These are phyloP conservation scores for Boletus vermiculosoides DNA, from an alignment of 768 basidiomycete genomes.

Conservation along the genomic window DNA sequence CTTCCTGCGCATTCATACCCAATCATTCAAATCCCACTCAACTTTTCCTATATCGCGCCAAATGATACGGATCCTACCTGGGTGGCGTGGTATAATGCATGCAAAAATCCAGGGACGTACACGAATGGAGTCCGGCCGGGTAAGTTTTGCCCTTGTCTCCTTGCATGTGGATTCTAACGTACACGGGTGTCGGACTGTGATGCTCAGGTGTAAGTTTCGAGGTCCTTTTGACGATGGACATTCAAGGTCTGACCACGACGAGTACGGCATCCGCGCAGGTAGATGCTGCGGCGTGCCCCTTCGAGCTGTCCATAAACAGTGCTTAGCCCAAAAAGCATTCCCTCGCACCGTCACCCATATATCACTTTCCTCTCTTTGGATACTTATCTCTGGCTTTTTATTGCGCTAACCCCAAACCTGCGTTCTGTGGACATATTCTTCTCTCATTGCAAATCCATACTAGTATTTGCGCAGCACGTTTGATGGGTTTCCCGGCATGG, in stretches of 20 bases:
- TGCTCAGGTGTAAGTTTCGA: slow-evolving; percentile 56
- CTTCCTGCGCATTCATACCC: slow-evolving; percentile 67
- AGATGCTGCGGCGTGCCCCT: slow-evolving; percentile 63
- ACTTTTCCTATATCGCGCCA: slow-evolving; percentile 77
- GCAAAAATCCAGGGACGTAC: slow-evolving; percentile 57
- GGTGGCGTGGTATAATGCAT: slow-evolving; percentile 75
- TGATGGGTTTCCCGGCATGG: background rate
- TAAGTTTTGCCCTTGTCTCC: slow-evolving; percentile 37
- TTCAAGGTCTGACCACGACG: slow-evolving; percentile 62
- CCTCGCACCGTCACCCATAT: background rate
- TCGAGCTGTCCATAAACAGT: slow-evolving; percentile 56
- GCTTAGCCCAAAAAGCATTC: slow-evolving; percentile 44
- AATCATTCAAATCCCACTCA: slow-evolving; percentile 70
- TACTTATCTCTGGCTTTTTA: slow-evolving; percentile 11
- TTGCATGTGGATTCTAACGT: background rate
- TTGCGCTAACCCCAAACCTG: slow-evolving; percentile 3
- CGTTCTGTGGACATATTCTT: slow-evolving; percentile 10
- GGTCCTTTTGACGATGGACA: slow-evolving; percentile 63
- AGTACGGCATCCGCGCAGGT: slow-evolving; percentile 55
- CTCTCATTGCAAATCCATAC: background rate
- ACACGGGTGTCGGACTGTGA: slow-evolving; percentile 7
- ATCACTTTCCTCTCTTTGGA: slow-evolving; percentile 4
- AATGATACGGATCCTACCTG: slow-evolving; percentile 86
- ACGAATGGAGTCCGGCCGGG: slow-evolving; percentile 53
- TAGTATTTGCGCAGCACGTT: background rate